A percentile compares a stretch with the other conserved stretches of the same genome.
These are phyloP conservation scores for Epichloe glyceriae DNA, from an alignment of 2,329 filamentous ascomycete genomes.

Conservation along the genomic window DNA sequence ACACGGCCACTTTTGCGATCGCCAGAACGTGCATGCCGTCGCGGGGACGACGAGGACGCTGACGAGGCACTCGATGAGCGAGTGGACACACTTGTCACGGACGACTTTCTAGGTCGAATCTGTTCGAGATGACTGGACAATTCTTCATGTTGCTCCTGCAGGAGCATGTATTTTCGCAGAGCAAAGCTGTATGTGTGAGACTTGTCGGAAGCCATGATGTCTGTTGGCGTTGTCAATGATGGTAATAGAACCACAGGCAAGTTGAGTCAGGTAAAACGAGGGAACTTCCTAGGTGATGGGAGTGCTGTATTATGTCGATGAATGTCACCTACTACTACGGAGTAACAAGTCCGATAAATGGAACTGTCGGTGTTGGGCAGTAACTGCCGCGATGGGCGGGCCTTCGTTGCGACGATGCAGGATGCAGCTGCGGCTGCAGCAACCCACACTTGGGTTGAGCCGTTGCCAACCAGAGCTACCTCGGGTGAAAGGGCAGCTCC, in stretches of 20 bases:
- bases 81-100: conserved; percentile 21
- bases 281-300: neutral
- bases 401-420: conserved; percentile 2
- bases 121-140: conserved; percentile 38
- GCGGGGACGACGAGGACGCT: conserved; percentile 37
- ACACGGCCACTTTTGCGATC: conserved; percentile 14
- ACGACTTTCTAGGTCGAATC: conserved; percentile 29
- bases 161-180: conserved; percentile 40
- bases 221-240: neutral
- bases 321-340: neutral
- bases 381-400: neutral
- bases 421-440: conserved; percentile 5
- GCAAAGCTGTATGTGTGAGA: conserved; percentile 30
- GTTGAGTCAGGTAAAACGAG: neutral
- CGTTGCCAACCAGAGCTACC: conserved; percentile 5
- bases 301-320: conserved; percentile 6
- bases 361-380: conserved; percentile 2
- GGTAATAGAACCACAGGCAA: neutral
- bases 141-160: conserved; percentile 41
- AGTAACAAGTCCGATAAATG: neutral
- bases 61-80: conserved; percentile 44
- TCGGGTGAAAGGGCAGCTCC: neutral
- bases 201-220: conserved; percentile 17
- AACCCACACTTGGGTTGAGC: conserved; percentile 1
- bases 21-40: conserved; percentile 25